A percentile compares a stretch with the other conserved stretches of the same genome.
Conservation (phyloP, 164 flowering plant species). For the Piper longum region DNA sequence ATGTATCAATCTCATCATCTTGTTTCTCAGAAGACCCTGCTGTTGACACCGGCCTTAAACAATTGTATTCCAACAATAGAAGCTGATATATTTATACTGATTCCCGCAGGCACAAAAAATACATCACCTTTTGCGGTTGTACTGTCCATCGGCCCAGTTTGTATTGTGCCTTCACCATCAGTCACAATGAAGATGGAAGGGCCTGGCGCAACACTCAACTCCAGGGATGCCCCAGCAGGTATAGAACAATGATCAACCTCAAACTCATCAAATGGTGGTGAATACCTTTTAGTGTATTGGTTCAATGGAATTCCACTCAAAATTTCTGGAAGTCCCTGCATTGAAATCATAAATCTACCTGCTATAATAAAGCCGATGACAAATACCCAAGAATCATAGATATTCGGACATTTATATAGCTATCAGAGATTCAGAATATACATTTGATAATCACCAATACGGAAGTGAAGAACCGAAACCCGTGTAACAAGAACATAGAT, state of each 20-base stretch:
- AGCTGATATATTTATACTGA: constrained; percentile 21
- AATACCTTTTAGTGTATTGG: constrained; percentile 43
- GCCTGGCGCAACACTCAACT: constrained; percentile 48
- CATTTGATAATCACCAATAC: neutral
- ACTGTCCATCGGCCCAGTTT: constrained; percentile 9
- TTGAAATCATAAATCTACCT: no score
- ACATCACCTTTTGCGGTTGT: constrained; percentile 43
- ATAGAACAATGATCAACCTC: constrained; percentile 73
- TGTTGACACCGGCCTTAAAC: constrained; percentile 63
- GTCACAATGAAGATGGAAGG: constrained; percentile 60
- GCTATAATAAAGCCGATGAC: no score
- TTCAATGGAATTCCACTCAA: constrained; percentile 42
- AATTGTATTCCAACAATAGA: constrained; percentile 22
- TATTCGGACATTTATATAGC: no score
- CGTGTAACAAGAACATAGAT: neutral
- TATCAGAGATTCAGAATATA: no score
- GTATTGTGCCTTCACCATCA: constrained; percentile 46
- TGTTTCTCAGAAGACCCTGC: constrained; percentile 17
- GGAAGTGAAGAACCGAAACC: neutral
- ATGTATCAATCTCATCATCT: no score
- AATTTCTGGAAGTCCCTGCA: constrained; percentile 76
- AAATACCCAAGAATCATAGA: no score
- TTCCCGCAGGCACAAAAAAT: constrained; percentile 55
- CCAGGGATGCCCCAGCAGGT: constrained; percentile 31
- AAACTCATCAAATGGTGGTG: constrained; percentile 83